Base-by-base conservation (phyloP, 176 grass and related monocot species). In the Olyra latifolia region DNA sequence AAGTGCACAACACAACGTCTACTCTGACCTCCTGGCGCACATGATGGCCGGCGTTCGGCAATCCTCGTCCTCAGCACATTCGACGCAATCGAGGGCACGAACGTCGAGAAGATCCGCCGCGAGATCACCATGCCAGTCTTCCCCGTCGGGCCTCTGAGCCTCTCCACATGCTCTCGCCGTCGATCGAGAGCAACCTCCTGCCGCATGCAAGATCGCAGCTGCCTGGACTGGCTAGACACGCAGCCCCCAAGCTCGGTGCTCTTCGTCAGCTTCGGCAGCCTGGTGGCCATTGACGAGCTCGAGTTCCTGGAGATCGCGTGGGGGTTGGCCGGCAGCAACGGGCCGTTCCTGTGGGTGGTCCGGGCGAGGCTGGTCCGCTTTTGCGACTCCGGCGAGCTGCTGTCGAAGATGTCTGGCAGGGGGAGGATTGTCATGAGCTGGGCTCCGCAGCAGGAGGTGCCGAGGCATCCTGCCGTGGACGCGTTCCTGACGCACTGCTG, bases 401-500 rank as follows among this genome's bases (percentile, higher is more conserved):
- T 66, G 7, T 48, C 57, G 46, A 46, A 42, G 57, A 43, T 5
- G 7, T 4, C 22, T 0, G 23, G 2, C 4, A 80, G 32, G 39
- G 84, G 76, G 2, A 53, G 11, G 29, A 6, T 86, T 0, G 58
- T 86, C 4, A 42, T n/a, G n/a, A n/a, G n/a, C 7, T 86, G 84
- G 84, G 75, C 76, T 1, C 84, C 84, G 8, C 84, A 86, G 24
- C 54, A 68, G 45, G 76, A 80, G 24, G 84, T 86, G 23, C 14
- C 41, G 13, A 59, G 8, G 16, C 72, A 75, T 17, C 53, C 72
- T 0, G 13, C 72, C 0, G 32, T 44, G 2, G 76, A 17, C 3
- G 66, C 39, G 5, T 85, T 85, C 30, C 4, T 91, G 30, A 81
- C 87, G 11, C 87, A 89, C 28, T 76, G 87, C 28, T 82, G 87